Percentiles rank a stretch among this genome's conserved stretches.
Evolutionary conservation across 345 rosid species (phyloP).

Genomic region (Citrus inodora): DNA sequence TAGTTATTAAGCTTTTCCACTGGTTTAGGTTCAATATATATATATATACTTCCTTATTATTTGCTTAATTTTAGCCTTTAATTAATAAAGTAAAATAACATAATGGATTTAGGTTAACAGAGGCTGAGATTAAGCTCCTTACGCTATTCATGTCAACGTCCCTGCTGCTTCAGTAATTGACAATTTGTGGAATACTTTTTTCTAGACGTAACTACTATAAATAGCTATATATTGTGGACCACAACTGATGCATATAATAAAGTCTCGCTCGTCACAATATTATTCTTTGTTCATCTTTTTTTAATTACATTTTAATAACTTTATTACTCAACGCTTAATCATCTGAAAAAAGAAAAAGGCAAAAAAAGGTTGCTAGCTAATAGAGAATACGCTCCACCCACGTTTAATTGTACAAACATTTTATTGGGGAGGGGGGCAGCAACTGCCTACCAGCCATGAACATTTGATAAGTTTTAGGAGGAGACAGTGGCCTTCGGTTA

Average conservation of each 20-base stretch:
- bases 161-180: background rate
- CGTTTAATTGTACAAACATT: background rate
- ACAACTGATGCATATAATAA: background rate
- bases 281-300: background rate
- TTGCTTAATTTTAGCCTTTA: background rate
- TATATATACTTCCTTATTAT: no score
- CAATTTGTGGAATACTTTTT: background rate
- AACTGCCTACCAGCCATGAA: background rate
- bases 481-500: constrained; percentile 17
- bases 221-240: background rate
- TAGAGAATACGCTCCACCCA: background rate
- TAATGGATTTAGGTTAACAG: background rate
- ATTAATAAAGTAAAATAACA: no score
- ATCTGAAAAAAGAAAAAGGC: background rate
- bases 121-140: background rate
- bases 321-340: background rate
- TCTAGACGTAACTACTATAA: background rate
- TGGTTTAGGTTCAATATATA: no score
- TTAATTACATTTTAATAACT: background rate
- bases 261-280: background rate
- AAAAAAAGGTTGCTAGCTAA: background rate
- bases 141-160: background rate
- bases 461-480: constrained; percentile 18
- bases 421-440: background rate
- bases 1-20: no score